Percentiles rank a stretch among this genome's conserved stretches.
phyloP scores from a whole-genome alignment of 805 yeast species.

The Suhomyces emberorum region DNA sequence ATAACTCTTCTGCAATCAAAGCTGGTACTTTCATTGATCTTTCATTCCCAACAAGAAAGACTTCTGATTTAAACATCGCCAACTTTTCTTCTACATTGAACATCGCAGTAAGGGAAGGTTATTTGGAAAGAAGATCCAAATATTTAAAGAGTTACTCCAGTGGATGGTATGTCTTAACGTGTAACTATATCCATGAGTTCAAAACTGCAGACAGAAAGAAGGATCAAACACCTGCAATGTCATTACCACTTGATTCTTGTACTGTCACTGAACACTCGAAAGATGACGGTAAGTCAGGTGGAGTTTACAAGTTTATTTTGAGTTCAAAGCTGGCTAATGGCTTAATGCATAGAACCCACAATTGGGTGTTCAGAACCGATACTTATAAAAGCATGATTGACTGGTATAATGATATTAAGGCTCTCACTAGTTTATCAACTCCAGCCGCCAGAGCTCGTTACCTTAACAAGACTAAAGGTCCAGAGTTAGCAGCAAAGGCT shows the following conservation, averaged over 20 bases:
- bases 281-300: slow-evolving; percentile 56
- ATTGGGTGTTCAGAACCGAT: slow-evolving; percentile 94
- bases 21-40: slow-evolving; percentile 41
- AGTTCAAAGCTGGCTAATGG: slow-evolving; percentile 70
- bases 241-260: slow-evolving; percentile 75
- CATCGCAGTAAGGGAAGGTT: slow-evolving; percentile 64
- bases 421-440: slow-evolving; percentile 59
- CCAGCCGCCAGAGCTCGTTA: slow-evolving; percentile 54
- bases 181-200: slow-evolving; percentile 86
- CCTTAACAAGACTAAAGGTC: slow-evolving; percentile 21
- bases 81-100: slow-evolving; percentile 70
- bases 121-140: slow-evolving; percentile 85
- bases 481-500: background rate
- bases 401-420: slow-evolving; percentile 81
- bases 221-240: slow-evolving; percentile 81
- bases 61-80: slow-evolving; percentile 57
- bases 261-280: slow-evolving; percentile 79
- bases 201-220: slow-evolving; percentile 76
- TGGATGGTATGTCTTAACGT: slow-evolving; percentile 89
- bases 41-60: slow-evolving; percentile 33
- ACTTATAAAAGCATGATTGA: slow-evolving; percentile 72
- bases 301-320: slow-evolving; percentile 72
- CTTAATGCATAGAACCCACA: slow-evolving; percentile 75
- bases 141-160: slow-evolving; percentile 85
- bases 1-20: slow-evolving; percentile 22